phyloP scores from a whole-genome alignment of 1,139 yeast species.

The Sugiyamaella grinbergsii region DNA sequence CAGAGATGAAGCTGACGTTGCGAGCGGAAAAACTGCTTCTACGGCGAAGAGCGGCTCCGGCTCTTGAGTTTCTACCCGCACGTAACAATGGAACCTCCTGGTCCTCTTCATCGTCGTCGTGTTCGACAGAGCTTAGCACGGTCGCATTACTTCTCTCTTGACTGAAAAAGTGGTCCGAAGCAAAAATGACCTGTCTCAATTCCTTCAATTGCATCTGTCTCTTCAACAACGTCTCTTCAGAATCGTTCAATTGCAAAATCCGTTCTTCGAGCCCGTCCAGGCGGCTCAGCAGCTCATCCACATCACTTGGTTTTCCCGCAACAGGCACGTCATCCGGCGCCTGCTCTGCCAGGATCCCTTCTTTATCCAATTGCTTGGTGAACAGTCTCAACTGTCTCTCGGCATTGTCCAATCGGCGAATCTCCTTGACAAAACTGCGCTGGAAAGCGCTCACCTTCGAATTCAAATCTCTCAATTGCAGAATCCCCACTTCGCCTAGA shows the following conservation, averaged over 20 bases:
- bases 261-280: constrained; percentile 65
- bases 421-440: constrained; percentile 80
- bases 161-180: constrained; percentile 59
- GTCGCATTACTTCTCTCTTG: constrained; percentile 37
- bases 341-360: constrained; percentile 36
- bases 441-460: constrained; percentile 78
- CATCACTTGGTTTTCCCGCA: constrained; percentile 58
- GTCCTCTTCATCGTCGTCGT: constrained; percentile 39
- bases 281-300: constrained; percentile 68
- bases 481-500: constrained; percentile 76
- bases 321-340: constrained; percentile 37
- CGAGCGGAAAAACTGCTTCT: constrained; percentile 27
- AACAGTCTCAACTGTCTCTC: constrained; percentile 56
- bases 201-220: constrained; percentile 62
- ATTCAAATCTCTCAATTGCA: constrained; percentile 88
- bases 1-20: constrained; percentile 67
- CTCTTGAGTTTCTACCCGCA: constrained; percentile 33
- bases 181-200: constrained; percentile 66
- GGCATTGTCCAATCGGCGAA: constrained; percentile 65
- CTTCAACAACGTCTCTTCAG: constrained; percentile 55
- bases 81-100: constrained; percentile 42
- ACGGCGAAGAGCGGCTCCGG: constrained; percentile 19
- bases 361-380: constrained; percentile 31
- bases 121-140: constrained; percentile 29
- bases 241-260: constrained; percentile 55